Evolutionary conservation across 345 rosid species (phyloP).

Genomic region (Clarkia xantiana): DNA sequence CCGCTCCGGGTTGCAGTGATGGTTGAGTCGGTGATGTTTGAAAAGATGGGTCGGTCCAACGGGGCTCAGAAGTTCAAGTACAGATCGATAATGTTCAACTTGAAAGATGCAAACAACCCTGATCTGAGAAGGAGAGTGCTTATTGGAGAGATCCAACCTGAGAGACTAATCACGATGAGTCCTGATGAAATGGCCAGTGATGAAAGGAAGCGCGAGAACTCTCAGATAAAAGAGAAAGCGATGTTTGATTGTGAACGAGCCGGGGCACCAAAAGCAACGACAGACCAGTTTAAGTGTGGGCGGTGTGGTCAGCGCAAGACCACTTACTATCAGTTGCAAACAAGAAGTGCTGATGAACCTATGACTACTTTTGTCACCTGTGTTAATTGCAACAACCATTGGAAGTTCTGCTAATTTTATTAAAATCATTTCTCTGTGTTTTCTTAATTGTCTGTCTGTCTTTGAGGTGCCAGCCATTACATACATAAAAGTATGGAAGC

Average conservation of each 20-base stretch:
- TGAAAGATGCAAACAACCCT: conserved; percentile 76
- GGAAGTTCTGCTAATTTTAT: conserved; percentile 73
- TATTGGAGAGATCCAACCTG: conserved; percentile 67
- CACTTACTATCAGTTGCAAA: conserved; percentile 94
- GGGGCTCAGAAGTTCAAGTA: conserved; percentile 83
- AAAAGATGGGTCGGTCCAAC: conserved; percentile 68
- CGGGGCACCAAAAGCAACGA: conserved; percentile 53
- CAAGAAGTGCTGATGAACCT: conserved; percentile 99
- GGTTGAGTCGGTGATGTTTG: conserved; percentile 76
- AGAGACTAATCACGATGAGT: conserved; percentile 50
- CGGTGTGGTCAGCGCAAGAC: conserved; percentile 80
- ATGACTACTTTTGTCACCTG: conserved; percentile 98
- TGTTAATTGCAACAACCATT: conserved; percentile 69
- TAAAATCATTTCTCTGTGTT: too few relatives aligned
- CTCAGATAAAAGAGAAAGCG: conserved; percentile 66
- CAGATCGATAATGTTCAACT: conserved; percentile 88
- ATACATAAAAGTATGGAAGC: too few relatives aligned
- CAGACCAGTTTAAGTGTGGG: conserved; percentile 75
- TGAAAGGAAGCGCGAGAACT: conserved; percentile 52
- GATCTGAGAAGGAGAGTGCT: conserved; percentile 92
- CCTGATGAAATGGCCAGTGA: conserved; percentile 95
- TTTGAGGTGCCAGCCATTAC: too few relatives aligned
- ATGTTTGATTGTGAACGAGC: conserved; percentile 67
- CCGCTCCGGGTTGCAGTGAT: conserved; percentile 77
- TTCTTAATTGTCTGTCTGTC: too few relatives aligned